Conservation (phyloP, 2,329 filamentous ascomycete genomes). For the Knoxdaviesia proteae region DNA sequence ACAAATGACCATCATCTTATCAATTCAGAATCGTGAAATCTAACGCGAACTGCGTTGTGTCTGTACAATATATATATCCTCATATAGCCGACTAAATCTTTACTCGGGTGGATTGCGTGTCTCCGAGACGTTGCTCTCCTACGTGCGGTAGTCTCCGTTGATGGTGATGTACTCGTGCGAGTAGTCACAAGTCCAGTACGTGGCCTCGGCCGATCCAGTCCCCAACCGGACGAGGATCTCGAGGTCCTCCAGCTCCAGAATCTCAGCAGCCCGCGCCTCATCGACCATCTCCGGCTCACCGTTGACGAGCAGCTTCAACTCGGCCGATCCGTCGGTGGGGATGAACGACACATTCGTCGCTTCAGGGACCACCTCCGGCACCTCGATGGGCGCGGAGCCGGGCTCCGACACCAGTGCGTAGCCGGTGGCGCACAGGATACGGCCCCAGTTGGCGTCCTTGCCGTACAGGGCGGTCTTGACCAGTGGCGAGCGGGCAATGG, state of each 20-base stretch:
- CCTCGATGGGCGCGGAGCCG: constrained; percentile 33
- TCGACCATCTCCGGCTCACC: constrained; percentile 66
- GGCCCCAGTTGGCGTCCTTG: constrained; percentile 95
- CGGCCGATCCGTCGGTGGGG: constrained; percentile 53
- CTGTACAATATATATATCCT: too few species aligned
- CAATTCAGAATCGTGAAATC: too few species aligned
- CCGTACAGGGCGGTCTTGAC: constrained; percentile 97
- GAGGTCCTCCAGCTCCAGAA: constrained; percentile 56
- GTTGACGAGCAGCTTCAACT: constrained; percentile 56
- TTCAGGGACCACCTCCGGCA: constrained; percentile 43
- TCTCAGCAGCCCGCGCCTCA: constrained; percentile 55
- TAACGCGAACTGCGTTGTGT: too few species aligned
- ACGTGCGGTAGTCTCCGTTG: constrained; percentile 49
- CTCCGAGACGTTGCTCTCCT: constrained; percentile 2
- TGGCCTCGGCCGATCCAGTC: constrained; percentile 44
- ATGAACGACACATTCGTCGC: constrained; percentile 62
- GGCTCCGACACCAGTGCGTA: constrained; percentile 48
- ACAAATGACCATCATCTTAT: too few species aligned
- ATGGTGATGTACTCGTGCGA: constrained; percentile 61
- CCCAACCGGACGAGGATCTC: constrained; percentile 59
- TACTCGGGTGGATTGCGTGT: too few species aligned
- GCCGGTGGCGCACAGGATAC: constrained; percentile 84
- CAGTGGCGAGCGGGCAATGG: constrained; percentile 76
- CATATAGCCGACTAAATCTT: too few species aligned
- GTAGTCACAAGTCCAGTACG: constrained; percentile 75